Base-by-base conservation (phyloP, 345 rosid genomes). In the Rhodomyrtus tomentosa region DNA sequence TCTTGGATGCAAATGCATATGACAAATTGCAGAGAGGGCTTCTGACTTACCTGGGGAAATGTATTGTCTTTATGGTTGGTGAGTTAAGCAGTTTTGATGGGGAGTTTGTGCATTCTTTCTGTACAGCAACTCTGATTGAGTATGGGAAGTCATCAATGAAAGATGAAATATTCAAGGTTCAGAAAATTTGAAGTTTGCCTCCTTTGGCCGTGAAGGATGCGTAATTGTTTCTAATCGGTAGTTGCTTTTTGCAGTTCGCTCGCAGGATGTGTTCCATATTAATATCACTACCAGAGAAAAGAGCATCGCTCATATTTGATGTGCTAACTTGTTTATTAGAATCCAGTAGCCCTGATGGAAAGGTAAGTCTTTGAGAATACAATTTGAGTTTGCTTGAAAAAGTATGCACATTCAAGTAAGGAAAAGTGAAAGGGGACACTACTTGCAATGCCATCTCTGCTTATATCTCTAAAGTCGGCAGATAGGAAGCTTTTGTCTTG, bases 81-180 rank as follows among this genome's bases (percentile, higher is more conserved):
- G 95, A 92, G 89, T 85, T 91, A 58, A 85, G 83, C 55, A 68
- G 82, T 83, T 94, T 92, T 76, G 88, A 89, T 85, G 90, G 49
- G 82, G 93, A 90, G 50, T 85, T 92, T 24, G 86, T 92, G 56
- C 40, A 52, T 62, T 84, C 88, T 55, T 97, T 95, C 87, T 90
- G 88, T 14, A 56, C 55, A 73, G 79, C 82, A 79, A 83, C 93
- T 83, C 87, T 95, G 86, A 84, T 84, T 15, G 92, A 92, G 90
- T 89, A 95, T 83, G 87, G 84, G 53, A 84, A 88, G 58, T 93
- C 93, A 42, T 88, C 93, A 32, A 82, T 86, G 89, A 93, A 92
- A 87, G 96, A 92, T 88, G 92, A 95, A 85, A 74, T 88, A 55
- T 94, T 84, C 82, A 93, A 94, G 96, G 99, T 97, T 82, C 85